These are phyloP conservation scores for Gossypium mustelinum DNA, from an alignment of 345 rosid genomes.

Conservation along the genomic window DNA sequence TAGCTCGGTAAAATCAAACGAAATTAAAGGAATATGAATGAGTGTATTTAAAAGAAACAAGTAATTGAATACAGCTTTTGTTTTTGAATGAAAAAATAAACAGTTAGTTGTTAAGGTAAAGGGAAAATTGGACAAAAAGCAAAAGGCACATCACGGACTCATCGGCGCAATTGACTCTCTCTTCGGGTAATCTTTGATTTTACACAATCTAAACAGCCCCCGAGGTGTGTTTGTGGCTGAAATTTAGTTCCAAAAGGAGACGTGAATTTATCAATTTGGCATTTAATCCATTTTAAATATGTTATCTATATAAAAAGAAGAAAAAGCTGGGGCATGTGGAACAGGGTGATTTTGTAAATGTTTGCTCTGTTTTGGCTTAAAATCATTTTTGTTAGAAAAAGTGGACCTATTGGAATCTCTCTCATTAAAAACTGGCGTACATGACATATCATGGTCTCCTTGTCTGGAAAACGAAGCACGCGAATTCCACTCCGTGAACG, in stretches of 20 bases:
- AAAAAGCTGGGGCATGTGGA: too few species aligned
- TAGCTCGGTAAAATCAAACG: neutral
- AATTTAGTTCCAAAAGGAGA: too few species aligned
- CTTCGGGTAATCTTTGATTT: neutral
- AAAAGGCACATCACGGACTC: conserved; percentile 1
- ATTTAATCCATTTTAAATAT: too few species aligned
- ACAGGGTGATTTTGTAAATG: too few species aligned
- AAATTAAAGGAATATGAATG: neutral
- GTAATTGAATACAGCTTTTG: neutral
- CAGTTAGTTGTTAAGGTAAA: neutral
- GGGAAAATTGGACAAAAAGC: neutral
- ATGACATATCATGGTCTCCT: neutral
- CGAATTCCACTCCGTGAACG: conserved; percentile 32
- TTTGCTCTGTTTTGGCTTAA: too few species aligned
- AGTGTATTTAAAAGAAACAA: neutral
- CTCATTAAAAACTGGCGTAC: conserved; percentile 11
- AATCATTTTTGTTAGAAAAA: too few species aligned
- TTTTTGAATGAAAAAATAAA: neutral
- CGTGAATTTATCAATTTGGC: too few species aligned
- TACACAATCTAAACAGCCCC: too few species aligned
- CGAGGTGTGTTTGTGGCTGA: too few species aligned
- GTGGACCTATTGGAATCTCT: neutral
- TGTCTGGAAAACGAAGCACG: neutral
- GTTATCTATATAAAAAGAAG: too few species aligned
- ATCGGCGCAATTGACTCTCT: conserved; percentile 31